Base-by-base conservation (phyloP, 2,329 filamentous ascomycete genomes). In the Emergomyces orientalis region DNA sequence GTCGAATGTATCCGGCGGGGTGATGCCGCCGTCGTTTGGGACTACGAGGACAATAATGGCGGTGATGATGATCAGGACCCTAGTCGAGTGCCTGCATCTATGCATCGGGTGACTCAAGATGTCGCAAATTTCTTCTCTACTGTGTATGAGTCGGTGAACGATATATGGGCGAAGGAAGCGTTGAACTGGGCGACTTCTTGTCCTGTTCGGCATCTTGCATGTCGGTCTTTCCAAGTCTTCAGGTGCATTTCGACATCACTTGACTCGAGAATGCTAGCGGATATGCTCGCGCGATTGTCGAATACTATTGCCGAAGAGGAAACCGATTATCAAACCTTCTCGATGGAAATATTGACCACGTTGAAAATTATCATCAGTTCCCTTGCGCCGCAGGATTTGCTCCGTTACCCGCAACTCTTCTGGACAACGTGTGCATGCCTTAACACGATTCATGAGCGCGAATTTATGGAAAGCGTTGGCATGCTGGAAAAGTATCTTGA, bases 261-360 rank as follows among this genome's bases (percentile, higher is more conserved):
- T 27, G 93, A 99, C 71, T 91, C 95, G 68, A 82, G 87, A 63
- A 99, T 97, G 93, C 83, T 99, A 19, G 91, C 91, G 1, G 94
- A 99, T 71, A 99, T 99, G 91, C 85, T 99, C 27, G 92, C 90
- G 14, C 84, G 95, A 56, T 81, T 99, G 39, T 97, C 93, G 1
- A 99, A 97, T 74, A 99, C 94, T 0, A 94, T 99, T 69, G 92
- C 95, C 0, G 93, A 97, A 67, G 91, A 97, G 68, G 91, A 96
- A 70, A 84, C 87, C 0, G 93, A 97, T 76, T 96, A 97, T 61
- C 91, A 97, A 71, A 93, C 91, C 0, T 99, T 99, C 71, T 95
- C 94, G 0, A 93, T 97, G 88, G 95, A 99, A 73, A 97, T 99
- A 63, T 77, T 99, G 61, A 97, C 92, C 0, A 99, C 95, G 0